Conservation (phyloP, 495 filamentous ascomycete genomes). For the Xylona heveae region DNA sequence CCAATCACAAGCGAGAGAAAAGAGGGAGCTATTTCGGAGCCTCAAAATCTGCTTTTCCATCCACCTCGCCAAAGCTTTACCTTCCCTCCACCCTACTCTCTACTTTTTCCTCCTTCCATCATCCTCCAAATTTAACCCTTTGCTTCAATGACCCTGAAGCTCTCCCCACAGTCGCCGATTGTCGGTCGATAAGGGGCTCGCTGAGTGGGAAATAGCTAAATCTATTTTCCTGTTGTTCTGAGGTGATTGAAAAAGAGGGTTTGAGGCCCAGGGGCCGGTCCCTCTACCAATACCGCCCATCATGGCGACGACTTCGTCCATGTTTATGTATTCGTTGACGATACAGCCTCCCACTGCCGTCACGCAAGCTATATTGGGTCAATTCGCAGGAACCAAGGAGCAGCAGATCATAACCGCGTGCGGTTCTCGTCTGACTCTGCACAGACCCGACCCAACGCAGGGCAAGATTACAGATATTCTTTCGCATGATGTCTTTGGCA, state of each 20-base stretch:
- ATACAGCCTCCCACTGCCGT: constrained; percentile 77
- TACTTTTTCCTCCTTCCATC: no score
- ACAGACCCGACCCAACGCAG: constrained; percentile 64
- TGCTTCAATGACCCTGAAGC: constrained; percentile 6
- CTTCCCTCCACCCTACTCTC: no score
- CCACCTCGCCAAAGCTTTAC: no score
- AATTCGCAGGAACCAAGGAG: constrained; percentile 85
- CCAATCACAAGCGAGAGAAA: constrained; percentile 5
- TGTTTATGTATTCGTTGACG: constrained; percentile 95
- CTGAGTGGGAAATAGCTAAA: no score
- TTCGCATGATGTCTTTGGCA: constrained; percentile 87
- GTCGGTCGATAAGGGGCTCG: no score
- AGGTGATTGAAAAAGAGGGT: no score
- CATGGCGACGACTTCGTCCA: constrained; percentile 93
- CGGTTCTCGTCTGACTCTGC: constrained; percentile 70
- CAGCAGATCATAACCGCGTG: constrained; percentile 93
- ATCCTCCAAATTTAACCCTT: constrained; percentile 1
- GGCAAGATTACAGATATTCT: constrained; percentile 70
- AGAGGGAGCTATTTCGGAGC: no score
- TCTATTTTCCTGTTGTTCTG: no score
- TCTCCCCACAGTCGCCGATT: no score
- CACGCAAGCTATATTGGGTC: constrained; percentile 75
- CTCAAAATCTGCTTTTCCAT: no score
- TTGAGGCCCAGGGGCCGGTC: constrained; percentile 5
- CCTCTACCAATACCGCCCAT: constrained; percentile 24